These are phyloP conservation scores for Mallotus japonicus DNA, from an alignment of 441 rosid species.

Conservation along the genomic window DNA sequence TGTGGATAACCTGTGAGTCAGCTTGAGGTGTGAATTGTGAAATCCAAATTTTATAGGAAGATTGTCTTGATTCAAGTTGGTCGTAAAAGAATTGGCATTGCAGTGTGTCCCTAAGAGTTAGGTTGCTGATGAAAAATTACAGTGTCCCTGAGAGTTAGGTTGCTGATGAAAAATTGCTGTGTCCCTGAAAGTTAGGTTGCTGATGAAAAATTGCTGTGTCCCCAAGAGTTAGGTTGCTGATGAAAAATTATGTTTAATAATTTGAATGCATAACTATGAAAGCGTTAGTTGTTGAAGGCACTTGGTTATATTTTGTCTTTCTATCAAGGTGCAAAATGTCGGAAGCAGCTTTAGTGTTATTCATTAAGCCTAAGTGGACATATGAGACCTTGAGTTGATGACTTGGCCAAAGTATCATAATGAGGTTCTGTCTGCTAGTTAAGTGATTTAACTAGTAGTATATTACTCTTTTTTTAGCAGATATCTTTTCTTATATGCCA, in stretches of 20 bases:
- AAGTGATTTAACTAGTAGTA: neutral
- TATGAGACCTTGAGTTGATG: neutral
- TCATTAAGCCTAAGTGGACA: neutral
- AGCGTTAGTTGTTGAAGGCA: neutral
- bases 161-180: neutral
- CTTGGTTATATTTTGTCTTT: neutral
- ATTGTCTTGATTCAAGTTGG: conserved; percentile 1
- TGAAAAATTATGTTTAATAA: neutral
- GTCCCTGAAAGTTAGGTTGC: neutral
- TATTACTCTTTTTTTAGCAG: neutral
- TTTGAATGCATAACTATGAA: neutral
- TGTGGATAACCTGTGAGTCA: neutral
- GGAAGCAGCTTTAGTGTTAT: no score
- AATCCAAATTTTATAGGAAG: neutral
- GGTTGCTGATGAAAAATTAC: neutral
- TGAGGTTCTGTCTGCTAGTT: neutral
- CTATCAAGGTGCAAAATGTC: no score
- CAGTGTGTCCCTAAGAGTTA: neutral
- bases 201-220: neutral
- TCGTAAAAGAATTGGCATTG: neutral
- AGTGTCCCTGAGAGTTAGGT: neutral
- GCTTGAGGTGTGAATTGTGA: neutral
- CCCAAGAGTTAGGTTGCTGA: neutral
- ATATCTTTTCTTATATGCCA: neutral
- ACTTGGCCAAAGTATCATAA: neutral